Evolutionary conservation across 495 filamentous ascomycete genomes (phyloP), one percentile per base, ranked within the genome.

Genomic region (Penicillium maclennaniae): DNA sequence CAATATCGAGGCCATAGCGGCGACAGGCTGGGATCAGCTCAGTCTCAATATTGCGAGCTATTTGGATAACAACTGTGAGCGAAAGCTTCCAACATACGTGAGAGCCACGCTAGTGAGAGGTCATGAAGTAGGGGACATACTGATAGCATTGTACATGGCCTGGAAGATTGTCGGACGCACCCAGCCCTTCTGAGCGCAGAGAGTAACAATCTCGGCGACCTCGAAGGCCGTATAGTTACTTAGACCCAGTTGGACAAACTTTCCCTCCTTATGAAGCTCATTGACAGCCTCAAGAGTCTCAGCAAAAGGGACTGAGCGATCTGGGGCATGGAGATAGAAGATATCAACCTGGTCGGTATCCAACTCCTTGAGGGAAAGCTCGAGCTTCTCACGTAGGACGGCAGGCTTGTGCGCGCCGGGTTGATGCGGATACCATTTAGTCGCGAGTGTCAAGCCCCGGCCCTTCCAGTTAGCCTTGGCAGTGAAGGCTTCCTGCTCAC

Each of bases 191-290:
- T 87, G 82, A 56, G 86, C 84, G 72, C 88, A 93, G n/a, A 85
- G 83, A 49, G 90, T 80, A 4, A 86, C 88, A 19, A 95, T 77
- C 76, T 97, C 92, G 4, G 92, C 92, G 9, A 97, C 89, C 69
- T 97, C 91, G 62, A 87, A 95, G 7, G 91, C 83, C 4, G 91
- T 88, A 62, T 83, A 95, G 69, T 96, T 97, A 49, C 81, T 86
- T 57, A 97, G 67, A 19, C 89, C 91, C 23, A 97, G 73, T 48
- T 82, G 77, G 16, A 89, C 83, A 64, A 97, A 96, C 61, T 92
- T 96, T 42, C 92, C 91, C 54, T 87, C 82, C 69, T 90, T 88
- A 72, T 96, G 88, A 45, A 95, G 69, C 65, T 90, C 78, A 68
- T 97, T 82, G 51, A 89, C 80, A 37, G 82, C 87, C 51, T 83